Evolutionary conservation across 805 yeast genomes (phyloP).

Genomic region (Kodamaea hsintzibuensis): DNA sequence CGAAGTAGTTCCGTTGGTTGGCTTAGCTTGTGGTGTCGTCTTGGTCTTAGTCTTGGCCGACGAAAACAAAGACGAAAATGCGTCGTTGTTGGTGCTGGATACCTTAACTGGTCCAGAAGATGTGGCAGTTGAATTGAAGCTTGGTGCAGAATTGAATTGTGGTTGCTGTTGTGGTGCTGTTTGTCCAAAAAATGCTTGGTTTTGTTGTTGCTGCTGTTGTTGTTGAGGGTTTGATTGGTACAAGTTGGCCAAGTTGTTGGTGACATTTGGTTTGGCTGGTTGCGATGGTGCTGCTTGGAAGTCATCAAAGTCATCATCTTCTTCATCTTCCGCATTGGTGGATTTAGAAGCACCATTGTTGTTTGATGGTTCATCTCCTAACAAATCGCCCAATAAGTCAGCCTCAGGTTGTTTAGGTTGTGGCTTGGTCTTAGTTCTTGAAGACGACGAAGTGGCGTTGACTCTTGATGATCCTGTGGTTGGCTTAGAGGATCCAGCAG

Average conservation of each 20-base stretch:
- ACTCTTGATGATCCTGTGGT: slow-evolving; percentile 39
- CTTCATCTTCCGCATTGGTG: slow-evolving; percentile 35
- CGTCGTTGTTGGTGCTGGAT: slow-evolving; percentile 48
- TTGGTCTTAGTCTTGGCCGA: slow-evolving; percentile 55
- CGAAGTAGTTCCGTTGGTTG: slow-evolving; percentile 16
- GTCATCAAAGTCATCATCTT: slow-evolving; percentile 78
- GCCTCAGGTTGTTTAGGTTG: slow-evolving; percentile 31
- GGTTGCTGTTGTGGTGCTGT: slow-evolving; percentile 15
- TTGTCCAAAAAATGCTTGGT: slow-evolving; percentile 11
- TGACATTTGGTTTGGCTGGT: slow-evolving; percentile 19
- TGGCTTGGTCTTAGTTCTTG: slow-evolving; percentile 28
- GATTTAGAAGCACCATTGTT: slow-evolving; percentile 22
- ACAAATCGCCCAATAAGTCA: slow-evolving; percentile 51
- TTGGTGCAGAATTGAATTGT: slow-evolving; percentile 15
- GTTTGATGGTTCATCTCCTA: slow-evolving; percentile 39
- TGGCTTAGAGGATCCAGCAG: slow-evolving; percentile 28
- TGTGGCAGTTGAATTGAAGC: slow-evolving; percentile 20
- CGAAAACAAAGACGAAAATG: slow-evolving; percentile 69
- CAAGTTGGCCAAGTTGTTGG: slow-evolving; percentile 29
- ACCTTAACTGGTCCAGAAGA: slow-evolving; percentile 41
- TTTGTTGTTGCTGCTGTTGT: slow-evolving; percentile 13
- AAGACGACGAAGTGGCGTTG: slow-evolving; percentile 29
- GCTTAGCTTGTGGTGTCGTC: slow-evolving; percentile 7
- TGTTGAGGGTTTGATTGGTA: slow-evolving; percentile 23
- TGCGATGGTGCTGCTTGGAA: slow-evolving; percentile 68